Conservation (phyloP, 768 basidiomycete species). For the Sporobolomyces pararoseus region DNA sequence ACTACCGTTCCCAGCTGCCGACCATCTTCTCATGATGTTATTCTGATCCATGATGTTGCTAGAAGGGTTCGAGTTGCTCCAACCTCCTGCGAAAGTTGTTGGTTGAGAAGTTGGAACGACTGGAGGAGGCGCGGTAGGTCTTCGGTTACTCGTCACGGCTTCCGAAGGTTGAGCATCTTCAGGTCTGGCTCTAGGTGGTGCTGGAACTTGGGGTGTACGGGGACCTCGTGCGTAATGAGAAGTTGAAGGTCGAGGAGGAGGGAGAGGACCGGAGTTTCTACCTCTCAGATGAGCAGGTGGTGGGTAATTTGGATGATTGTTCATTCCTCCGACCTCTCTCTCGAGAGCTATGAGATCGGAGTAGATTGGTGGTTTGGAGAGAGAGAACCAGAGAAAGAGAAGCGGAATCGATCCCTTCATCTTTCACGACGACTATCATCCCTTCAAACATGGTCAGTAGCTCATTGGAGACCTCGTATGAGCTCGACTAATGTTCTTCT, state of each 20-base stretch:
- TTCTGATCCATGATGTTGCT: too few species aligned
- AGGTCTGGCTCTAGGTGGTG: not conserved
- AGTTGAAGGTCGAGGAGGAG: not conserved
- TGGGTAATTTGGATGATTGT: not conserved
- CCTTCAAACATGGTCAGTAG: not conserved
- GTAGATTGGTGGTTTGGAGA: not conserved
- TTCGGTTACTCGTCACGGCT: slow-evolving; percentile 2
- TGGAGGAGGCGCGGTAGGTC: not conserved
- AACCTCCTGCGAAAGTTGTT: slow-evolving; percentile 5
- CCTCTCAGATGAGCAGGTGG: not conserved
- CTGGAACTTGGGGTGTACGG: not conserved
- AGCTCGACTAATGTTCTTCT: not conserved
- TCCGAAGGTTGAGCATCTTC: slow-evolving; percentile 19
- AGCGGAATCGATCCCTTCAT: not conserved
- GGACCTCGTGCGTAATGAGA: too few species aligned
- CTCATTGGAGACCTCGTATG: not conserved
- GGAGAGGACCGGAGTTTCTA: not conserved
- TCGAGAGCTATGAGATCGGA: not conserved
- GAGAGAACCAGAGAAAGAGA: not conserved
- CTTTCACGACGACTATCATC: slow-evolving; percentile 1
- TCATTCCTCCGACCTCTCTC: not conserved
- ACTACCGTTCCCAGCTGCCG: too few species aligned
- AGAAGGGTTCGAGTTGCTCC: not conserved
- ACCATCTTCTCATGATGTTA: too few species aligned
- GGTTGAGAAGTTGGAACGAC: not conserved